Base-by-base conservation (phyloP, 1,284 basidiomycete species). In the Rhodotorula sp. region DNA sequence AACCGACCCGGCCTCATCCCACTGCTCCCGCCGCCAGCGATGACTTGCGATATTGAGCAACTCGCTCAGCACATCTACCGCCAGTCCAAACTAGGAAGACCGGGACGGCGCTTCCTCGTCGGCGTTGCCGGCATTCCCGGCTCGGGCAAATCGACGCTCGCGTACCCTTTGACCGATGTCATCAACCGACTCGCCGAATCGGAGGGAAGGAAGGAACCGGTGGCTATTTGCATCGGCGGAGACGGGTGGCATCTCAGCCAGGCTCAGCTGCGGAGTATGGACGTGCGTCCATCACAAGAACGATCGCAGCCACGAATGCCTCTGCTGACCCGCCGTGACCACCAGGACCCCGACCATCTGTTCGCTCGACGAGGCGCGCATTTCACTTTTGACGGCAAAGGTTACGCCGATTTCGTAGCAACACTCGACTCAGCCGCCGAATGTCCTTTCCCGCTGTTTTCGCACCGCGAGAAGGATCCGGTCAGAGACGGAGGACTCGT, bases 271-370 rank as follows among this genome's bases (percentile, higher is more conserved):
- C 26, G 54, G 54, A 16, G 7, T 12, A 55, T 55, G 54, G 26
- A 55, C 28, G 54, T 55, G 54, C 16, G 54, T 28, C 23, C 21
- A 8, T 2, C 4, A 34, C 4, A 34, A 8, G n/a, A 52, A n/a
- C 5, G 23, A 2, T 2, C 10, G 16, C 21, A 12, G 21, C 1
- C 50, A n/a, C 23, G 3, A n/a, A n/a, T 3, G 10, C 21, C 3
- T 23, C 21, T n/a, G 50, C 19, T 12, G 21, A 14, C 26, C 54
- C 23, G n/a, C 26, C 5, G 5, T 31, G 6, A 5, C 14, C 16
- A n/a, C 12, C 54, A 55, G 54, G 26, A 55, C 15, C 54, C 54
- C 5, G 54, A 28, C 5, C 54, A 55, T 6, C n/a, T 55, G 3
- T 55, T 55, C 5, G 54, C 54, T n/a, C n/a, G 54, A 0, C n/a